Evolutionary conservation across 306 rosid genomes (phyloP).

Genomic region (Vigna radiata): DNA sequence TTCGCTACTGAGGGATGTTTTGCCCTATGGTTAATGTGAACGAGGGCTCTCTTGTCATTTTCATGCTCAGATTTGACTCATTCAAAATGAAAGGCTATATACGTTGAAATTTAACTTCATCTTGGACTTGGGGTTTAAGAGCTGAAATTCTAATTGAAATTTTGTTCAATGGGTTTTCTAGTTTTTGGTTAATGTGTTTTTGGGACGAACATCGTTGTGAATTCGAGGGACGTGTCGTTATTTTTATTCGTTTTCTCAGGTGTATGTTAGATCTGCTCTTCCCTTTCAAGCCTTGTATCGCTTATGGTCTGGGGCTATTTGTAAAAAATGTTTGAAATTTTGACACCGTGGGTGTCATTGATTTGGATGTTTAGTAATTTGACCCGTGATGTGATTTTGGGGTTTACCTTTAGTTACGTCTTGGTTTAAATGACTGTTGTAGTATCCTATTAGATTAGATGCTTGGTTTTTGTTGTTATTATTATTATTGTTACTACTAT

Average conservation of each 20-base stretch:
- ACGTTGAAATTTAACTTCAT: background rate
- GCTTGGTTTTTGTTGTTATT: background rate
- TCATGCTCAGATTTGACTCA: conserved; percentile 13
- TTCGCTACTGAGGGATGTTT: conserved; percentile 14
- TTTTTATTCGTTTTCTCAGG: conserved; percentile 6
- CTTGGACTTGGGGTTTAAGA: background rate
- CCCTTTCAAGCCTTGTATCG: background rate
- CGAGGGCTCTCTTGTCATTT: background rate
- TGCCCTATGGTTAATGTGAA: background rate
- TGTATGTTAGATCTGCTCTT: conserved; percentile 13
- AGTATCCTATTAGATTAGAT: background rate
- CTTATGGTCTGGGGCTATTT: background rate
- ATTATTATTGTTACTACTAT: background rate
- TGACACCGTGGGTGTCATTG: background rate
- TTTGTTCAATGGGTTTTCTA: background rate
- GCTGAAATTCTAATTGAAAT: background rate
- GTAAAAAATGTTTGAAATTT: background rate
- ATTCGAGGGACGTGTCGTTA: background rate
- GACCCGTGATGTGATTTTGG: background rate
- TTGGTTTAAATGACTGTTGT: background rate
- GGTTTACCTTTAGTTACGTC: background rate
- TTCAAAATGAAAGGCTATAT: background rate
- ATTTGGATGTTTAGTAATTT: background rate
- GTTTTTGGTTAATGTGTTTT: background rate
- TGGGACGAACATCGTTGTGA: background rate